phyloP scores from a whole-genome alignment of 306 rosid species.

The Rosa multiflora region DNA sequence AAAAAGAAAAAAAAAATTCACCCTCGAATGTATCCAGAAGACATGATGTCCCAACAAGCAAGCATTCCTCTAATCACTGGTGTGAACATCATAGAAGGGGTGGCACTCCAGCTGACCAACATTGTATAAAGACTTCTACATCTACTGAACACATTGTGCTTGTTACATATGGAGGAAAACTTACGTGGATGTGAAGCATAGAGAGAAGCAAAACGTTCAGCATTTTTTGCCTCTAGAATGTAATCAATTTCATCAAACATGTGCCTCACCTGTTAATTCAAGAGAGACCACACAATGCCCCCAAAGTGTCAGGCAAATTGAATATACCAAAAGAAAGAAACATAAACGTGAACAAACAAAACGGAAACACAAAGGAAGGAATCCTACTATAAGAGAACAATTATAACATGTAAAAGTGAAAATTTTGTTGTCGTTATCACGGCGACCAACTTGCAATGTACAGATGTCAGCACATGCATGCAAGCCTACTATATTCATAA shows the following conservation, averaged over 20 bases:
- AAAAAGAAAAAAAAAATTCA: neutral
- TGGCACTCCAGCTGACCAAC: neutral
- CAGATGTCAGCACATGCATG: neutral
- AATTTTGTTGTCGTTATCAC: too few species aligned
- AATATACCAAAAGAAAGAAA: conserved; percentile 12
- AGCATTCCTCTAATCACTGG: neutral
- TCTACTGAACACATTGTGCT: conserved; percentile 1
- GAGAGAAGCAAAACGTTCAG: conserved; percentile 85
- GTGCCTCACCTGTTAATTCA: conserved; percentile 84
- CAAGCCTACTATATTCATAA: neutral
- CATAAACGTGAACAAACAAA: neutral
- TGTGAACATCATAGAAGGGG: neutral
- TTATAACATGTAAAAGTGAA: neutral
- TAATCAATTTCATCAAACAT: conserved; percentile 99
- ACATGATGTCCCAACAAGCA: neutral
- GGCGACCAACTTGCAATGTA: neutral
- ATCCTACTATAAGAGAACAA: neutral
- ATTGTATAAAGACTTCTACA: neutral
- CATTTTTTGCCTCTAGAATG: conserved; percentile 83
- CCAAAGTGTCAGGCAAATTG: conserved; percentile 13
- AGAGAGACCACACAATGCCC: neutral
- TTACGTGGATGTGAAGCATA: conserved; percentile 64
- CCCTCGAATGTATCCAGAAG: neutral
- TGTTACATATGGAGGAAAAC: conserved; percentile 23
- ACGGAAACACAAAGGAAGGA: neutral